These are phyloP conservation scores for Potentilla sterilis DNA, from an alignment of 306 rosid genomes.

Conservation along the genomic window DNA sequence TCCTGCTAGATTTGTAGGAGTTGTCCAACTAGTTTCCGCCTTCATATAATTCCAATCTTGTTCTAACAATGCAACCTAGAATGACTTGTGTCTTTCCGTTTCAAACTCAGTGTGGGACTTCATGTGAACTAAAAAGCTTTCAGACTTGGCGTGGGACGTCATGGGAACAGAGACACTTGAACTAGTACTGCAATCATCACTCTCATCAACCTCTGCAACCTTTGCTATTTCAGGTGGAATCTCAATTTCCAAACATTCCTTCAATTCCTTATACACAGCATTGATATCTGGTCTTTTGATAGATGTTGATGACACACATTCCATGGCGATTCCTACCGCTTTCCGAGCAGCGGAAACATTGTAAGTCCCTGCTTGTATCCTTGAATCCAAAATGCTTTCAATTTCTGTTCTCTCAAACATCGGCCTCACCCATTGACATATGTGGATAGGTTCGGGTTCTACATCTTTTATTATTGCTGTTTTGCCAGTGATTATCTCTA, in stretches of 20 bases:
- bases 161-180: neutral
- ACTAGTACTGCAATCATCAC: neutral
- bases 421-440: constrained; percentile 28
- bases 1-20: no score
- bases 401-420: constrained; percentile 16
- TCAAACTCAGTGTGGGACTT: neutral
- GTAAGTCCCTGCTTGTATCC: constrained; percentile 13
- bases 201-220: neutral
- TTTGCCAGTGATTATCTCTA: neutral
- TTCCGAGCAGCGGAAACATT: constrained; percentile 17
- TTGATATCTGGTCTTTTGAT: constrained; percentile 25
- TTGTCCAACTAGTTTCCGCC: neutral
- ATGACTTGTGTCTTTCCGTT: neutral
- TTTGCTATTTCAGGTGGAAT: neutral
- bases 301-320: constrained; percentile 11
- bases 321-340: constrained; percentile 21
- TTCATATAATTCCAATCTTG: neutral
- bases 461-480: neutral
- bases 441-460: neutral
- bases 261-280: constrained; percentile 15
- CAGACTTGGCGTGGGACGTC: neutral
- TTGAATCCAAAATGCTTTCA: constrained; percentile 26
- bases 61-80: neutral
- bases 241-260: constrained; percentile 27
- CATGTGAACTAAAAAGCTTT: neutral